Percentiles rank a stretch among this genome's conserved stretches.
phyloP scores from a whole-genome alignment of 2,329 filamentous ascomycete species.

The Sporothrix phasma region DNA sequence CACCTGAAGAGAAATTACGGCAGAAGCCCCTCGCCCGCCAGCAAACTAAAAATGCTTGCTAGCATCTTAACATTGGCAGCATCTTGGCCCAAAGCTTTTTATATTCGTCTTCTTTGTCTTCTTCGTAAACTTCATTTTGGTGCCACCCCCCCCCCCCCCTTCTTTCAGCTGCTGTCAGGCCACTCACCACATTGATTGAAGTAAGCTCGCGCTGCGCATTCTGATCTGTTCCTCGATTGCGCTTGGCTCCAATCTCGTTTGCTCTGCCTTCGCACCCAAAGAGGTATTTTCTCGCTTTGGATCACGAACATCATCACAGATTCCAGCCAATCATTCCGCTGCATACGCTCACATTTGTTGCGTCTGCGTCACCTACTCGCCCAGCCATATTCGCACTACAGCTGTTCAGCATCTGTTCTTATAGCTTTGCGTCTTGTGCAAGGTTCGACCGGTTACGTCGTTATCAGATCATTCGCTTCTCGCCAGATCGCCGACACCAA shows the following conservation, averaged over 20 bases:
- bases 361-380: neutral
- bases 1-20: neutral
- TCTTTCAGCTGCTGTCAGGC: neutral
- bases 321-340: neutral
- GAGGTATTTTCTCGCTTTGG: neutral
- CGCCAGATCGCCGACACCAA: neutral
- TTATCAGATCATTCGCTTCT: neutral
- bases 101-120: neutral
- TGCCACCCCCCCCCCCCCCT: neutral
- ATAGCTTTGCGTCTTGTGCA: neutral
- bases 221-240: neutral
- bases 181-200: neutral
- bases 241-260: neutral
- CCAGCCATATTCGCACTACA: neutral
- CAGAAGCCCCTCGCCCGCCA: neutral
- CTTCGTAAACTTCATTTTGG: neutral
- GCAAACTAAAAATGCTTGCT: neutral
- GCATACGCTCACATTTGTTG: neutral
- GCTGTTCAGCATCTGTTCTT: neutral
- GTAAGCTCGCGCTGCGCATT: neutral
- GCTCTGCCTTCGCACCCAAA: neutral
- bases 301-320: neutral
- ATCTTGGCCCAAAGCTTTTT: neutral
- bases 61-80: neutral
- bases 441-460: neutral